Evolutionary conservation across 345 rosid species (phyloP).

Genomic region (Citrus reticulata): DNA sequence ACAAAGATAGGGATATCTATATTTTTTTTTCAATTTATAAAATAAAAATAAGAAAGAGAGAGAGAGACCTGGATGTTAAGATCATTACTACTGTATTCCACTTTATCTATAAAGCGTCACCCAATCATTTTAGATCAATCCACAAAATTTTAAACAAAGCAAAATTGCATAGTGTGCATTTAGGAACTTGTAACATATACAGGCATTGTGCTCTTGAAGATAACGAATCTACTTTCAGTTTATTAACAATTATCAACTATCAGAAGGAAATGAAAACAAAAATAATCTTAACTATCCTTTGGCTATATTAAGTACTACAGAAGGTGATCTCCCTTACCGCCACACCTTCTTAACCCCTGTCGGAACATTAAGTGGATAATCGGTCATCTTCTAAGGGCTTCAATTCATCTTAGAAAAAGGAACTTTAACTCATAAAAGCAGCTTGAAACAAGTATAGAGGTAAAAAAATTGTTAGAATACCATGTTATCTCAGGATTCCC

Average conservation of each 20-base stretch:
- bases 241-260: not conserved
- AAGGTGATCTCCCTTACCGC: not conserved
- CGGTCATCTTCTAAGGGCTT: not conserved
- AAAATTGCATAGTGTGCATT: not conserved
- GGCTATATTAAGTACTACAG: not conserved
- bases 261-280: not conserved
- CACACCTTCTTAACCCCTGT: not conserved
- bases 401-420: not conserved
- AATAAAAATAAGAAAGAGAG: not conserved
- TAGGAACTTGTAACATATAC: not conserved
- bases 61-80: not conserved
- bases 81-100: not conserved
- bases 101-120: not conserved
- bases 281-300: not conserved
- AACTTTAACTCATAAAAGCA: not conserved
- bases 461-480: conserved; percentile 15
- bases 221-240: not conserved
- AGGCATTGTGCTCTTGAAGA: not conserved
- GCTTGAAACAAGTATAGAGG: not conserved
- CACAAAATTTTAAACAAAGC: not conserved
- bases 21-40: no score
- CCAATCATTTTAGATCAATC: not conserved
- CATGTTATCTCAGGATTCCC: conserved; percentile 7
- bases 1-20: not conserved
- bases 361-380: not conserved